Conservation (phyloP, 768 basidiomycete species). For the Mycena metata region DNA sequence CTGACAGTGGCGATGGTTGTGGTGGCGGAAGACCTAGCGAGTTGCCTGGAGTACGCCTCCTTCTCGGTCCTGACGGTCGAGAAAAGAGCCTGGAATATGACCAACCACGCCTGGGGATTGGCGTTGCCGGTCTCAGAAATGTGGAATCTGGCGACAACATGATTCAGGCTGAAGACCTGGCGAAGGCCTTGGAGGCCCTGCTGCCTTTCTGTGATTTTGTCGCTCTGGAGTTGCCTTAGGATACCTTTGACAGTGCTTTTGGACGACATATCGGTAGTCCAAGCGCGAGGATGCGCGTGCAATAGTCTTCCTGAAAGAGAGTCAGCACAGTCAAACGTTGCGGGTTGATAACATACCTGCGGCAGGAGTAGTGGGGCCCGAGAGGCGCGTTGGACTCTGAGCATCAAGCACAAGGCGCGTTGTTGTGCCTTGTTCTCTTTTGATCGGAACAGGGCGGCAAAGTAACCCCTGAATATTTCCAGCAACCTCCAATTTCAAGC, state of each 20-base stretch:
- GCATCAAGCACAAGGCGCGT: too few relatives aligned
- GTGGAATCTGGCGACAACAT: slow-evolving; percentile 60
- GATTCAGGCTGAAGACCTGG: slow-evolving; percentile 63
- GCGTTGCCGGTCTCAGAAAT: slow-evolving; percentile 48
- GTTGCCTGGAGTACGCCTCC: slow-evolving; percentile 57
- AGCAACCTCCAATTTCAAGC: too few relatives aligned
- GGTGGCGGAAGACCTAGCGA: slow-evolving; percentile 48
- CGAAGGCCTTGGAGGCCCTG: slow-evolving; percentile 70
- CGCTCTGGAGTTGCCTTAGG: slow-evolving; percentile 59
- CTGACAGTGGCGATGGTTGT: slow-evolving; percentile 60
- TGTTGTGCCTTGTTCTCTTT: too few relatives aligned
- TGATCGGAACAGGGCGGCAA: too few relatives aligned
- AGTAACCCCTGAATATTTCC: too few relatives aligned
- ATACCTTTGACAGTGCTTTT: slow-evolving; percentile 1
- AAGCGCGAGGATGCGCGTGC: slow-evolving; percentile 6
- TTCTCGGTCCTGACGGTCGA: slow-evolving; percentile 74
- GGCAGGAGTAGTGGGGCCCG: too few relatives aligned
- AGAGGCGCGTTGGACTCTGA: too few relatives aligned
- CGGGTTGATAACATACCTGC: too few relatives aligned
- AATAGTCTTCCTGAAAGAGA: not conserved
- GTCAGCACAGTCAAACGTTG: too few relatives aligned
- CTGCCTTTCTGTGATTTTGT: slow-evolving; percentile 78
- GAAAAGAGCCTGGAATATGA: slow-evolving; percentile 82
- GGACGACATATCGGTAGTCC: slow-evolving; percentile 26
- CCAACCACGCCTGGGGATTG: slow-evolving; percentile 65